Evolutionary conservation across 2,329 filamentous ascomycete species (phyloP), one percentile per base, ranked within the genome.

Genomic region (Fusarium tupiense): DNA sequence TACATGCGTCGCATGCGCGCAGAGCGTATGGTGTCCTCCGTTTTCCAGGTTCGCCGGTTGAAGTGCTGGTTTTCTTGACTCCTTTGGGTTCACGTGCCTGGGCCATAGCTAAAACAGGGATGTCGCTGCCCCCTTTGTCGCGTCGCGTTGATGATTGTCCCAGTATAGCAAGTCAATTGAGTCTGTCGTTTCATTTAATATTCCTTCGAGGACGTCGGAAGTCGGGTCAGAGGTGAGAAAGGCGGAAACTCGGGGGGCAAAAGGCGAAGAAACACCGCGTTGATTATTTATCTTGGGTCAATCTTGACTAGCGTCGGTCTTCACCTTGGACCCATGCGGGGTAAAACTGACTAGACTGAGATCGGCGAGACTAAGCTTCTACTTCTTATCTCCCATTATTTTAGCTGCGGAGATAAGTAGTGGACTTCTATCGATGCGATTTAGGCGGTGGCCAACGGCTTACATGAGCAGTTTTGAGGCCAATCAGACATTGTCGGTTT

Each of bases 1-100:
- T 46, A 61, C 68, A 71, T 7, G 68, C 67, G 29, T 71, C 68
- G 38, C 68, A 71, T 13, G 68, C 68, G 29, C 61, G 61, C 3
- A 67, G 43, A 14, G 68, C 68, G 14, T 71, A 71, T 19, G 68
- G 68, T 16, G 68, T 71, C 9, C 68, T 58, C 20, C 61, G 43
- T 29, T 71, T 71, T 1, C 52, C 38, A 2, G 67, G 41, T 20
- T 70, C 67, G 33, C 66, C 29, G 2, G 38, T 49, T 26, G 56
- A 29, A 20, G 24, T 71, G 19, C 22, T 41, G 19, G 53, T 37
- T n/a, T 71, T 70, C 26, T 70, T 66, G 2, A 50, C 44, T 5
- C 67, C 53, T 54, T 62, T 61, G 19, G 35, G 14, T 33, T 66
- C 63, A 13, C 63, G 49, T 16, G 61, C 61, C 49, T 70, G 67